phyloP scores from a whole-genome alignment of 306 rosid species.

The Sechiopsis laciniata region DNA sequence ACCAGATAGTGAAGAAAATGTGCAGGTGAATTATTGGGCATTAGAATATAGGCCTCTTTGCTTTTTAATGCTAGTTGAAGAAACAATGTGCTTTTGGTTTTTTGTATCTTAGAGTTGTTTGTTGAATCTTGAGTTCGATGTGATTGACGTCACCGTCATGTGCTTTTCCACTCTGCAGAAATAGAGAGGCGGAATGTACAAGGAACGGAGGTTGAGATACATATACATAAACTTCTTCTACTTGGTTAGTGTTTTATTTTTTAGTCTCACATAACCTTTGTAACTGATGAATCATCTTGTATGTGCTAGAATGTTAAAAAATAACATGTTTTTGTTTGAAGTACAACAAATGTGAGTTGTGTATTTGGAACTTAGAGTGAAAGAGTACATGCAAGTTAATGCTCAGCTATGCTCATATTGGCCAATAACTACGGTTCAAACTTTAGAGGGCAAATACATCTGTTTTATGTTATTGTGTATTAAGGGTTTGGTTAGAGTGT shows the following conservation, averaged over 20 bases:
- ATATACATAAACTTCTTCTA: constrained; percentile 75
- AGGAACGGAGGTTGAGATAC: constrained; percentile 89
- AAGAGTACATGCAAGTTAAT: no score
- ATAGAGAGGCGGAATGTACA: constrained; percentile 85
- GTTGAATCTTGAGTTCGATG: constrained; percentile 22
- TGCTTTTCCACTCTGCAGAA: constrained; percentile 71
- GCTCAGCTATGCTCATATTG: no score
- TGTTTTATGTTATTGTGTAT: no score
- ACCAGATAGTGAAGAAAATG: constrained; percentile 68
- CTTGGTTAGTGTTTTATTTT: constrained; percentile 60
- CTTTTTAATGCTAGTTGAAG: not conserved
- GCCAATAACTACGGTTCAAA: not conserved
- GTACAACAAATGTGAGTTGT: no score
- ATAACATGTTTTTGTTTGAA: not conserved
- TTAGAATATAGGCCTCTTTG: not conserved
- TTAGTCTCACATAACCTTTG: not conserved
- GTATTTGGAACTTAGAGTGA: no score
- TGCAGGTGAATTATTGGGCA: constrained; percentile 45
- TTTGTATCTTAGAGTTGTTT: not conserved
- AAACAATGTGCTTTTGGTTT: not conserved
- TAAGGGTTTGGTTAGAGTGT: no score
- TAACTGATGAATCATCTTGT: not conserved
- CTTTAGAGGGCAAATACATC: not conserved
- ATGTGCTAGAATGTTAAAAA: not conserved
- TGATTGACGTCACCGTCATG: constrained; percentile 17